Conservation (phyloP, 1,139 yeast genomes). For the Saccharomyces hybrid region DNA sequence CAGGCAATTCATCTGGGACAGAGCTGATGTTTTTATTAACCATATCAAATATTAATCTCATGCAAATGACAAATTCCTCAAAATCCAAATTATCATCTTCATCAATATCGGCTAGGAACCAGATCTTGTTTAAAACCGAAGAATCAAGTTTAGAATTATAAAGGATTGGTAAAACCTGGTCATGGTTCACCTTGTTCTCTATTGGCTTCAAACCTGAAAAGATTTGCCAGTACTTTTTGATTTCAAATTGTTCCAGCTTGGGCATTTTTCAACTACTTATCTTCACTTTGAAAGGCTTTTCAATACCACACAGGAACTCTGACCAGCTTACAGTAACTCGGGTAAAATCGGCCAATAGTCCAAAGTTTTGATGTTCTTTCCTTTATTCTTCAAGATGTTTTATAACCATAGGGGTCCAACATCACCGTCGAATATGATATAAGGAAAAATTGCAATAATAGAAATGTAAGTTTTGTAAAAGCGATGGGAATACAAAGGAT, state of each 20-base stretch:
- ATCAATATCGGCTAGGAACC: conserved; percentile 93
- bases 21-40: conserved; percentile 63
- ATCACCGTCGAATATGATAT: not conserved
- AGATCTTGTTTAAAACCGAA: conserved; percentile 65
- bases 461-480: not conserved
- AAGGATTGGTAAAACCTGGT: conserved; percentile 75
- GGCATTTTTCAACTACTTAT: conserved; percentile 27
- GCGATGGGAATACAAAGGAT: not conserved
- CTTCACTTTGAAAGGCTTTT: not conserved
- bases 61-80: conserved; percentile 95
- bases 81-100: conserved; percentile 86
- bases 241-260: conserved; percentile 86
- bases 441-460: not conserved
- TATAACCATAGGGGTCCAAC: not conserved
- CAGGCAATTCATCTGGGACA: conserved; percentile 70
- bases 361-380: not conserved
- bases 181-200: conserved; percentile 72
- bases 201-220: conserved; percentile 82
- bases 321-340: not conserved
- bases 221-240: conserved; percentile 94
- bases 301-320: not conserved
- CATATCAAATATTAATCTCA: conserved; percentile 86
- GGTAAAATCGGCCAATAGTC: not conserved
- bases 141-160: conserved; percentile 81
- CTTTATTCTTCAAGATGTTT: not conserved